These are phyloP conservation scores for Cystofilobasidium ferigula DNA, from an alignment of 768 basidiomycete species.

Conservation along the genomic window DNA sequence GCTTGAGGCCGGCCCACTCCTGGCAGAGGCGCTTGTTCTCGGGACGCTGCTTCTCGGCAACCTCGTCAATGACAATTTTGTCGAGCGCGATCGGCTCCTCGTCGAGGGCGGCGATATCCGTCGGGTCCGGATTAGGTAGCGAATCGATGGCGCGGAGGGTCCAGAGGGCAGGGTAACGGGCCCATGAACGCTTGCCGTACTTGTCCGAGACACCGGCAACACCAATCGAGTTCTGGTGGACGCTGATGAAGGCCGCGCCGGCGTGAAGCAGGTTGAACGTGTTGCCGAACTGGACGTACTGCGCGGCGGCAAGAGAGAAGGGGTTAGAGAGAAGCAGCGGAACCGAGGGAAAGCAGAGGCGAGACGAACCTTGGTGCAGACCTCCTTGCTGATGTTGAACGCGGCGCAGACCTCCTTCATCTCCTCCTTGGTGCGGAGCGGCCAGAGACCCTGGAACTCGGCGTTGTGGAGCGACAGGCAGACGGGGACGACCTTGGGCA, in stretches of 20 bases:
- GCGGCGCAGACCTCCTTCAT: constrained; percentile 98
- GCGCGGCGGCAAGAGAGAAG: not conserved
- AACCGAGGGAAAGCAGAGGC: not conserved
- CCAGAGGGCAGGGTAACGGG: constrained; percentile 91
- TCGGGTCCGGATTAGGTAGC: constrained; percentile 71
- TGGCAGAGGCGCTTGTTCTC: constrained; percentile 85
- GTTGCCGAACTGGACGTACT: constrained; percentile 92
- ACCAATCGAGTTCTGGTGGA: constrained; percentile 83
- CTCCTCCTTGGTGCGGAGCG: constrained; percentile 89
- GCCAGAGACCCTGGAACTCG: constrained; percentile 93
- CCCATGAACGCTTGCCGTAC: constrained; percentile 94
- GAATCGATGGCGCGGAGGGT: constrained; percentile 92
- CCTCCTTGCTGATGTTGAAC: constrained; percentile 91
- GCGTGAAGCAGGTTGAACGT: constrained; percentile 93
- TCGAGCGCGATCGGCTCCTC: constrained; percentile 60
- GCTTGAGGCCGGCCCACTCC: constrained; percentile 87
- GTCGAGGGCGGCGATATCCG: constrained; percentile 84
- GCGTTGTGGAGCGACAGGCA: constrained; percentile 92
- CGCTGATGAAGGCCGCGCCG: constrained; percentile 80
- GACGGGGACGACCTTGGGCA: constrained; percentile 79
- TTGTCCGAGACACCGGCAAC: constrained; percentile 97
- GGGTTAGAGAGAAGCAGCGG: not conserved
- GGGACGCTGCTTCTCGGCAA: constrained; percentile 73
- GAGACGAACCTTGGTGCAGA: constrained; percentile 61
- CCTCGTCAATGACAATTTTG: constrained; percentile 65